Conservation (phyloP, 495 filamentous ascomycete genomes). For the Tuber borchii region DNA sequence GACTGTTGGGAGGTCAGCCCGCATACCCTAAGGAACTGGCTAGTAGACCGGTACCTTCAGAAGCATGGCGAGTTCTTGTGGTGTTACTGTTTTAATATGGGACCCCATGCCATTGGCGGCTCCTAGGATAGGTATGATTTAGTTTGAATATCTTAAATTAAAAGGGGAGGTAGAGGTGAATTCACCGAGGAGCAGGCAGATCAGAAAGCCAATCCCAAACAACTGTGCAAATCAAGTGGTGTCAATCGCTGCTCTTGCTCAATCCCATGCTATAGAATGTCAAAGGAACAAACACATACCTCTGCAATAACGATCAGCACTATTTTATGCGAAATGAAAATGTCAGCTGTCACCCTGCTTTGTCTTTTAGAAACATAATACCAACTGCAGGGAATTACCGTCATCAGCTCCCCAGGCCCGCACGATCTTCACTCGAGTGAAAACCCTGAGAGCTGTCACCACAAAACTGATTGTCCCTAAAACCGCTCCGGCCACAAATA, state of each 20-base stretch:
- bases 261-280: not conserved
- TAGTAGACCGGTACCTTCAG: slow-evolving; percentile 6
- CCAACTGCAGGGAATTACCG: too few relatives aligned
- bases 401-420: too few relatives aligned
- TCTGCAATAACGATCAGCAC: slow-evolving; percentile 10
- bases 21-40: not conserved
- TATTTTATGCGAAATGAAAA: not conserved
- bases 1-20: slow-evolving; percentile 1
- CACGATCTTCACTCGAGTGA: too few relatives aligned
- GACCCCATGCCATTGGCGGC: slow-evolving; percentile 1
- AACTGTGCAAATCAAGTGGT: not conserved
- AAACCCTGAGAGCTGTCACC: too few relatives aligned
- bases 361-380: too few relatives aligned
- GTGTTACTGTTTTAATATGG: slow-evolving; percentile 7
- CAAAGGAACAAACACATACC: slow-evolving; percentile 6
- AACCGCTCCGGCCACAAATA: too few relatives aligned
- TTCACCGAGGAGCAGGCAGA: slow-evolving; percentile 5
- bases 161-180: not conserved
- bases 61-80: not conserved
- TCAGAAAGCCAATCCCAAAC: not conserved
- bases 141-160: not conserved
- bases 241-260: not conserved
- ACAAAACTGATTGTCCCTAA: too few relatives aligned
- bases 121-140: not conserved
- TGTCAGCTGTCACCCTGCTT: slow-evolving; percentile 5